phyloP scores from a whole-genome alignment of 345 rosid genomes.

The Combretum micranthum region DNA sequence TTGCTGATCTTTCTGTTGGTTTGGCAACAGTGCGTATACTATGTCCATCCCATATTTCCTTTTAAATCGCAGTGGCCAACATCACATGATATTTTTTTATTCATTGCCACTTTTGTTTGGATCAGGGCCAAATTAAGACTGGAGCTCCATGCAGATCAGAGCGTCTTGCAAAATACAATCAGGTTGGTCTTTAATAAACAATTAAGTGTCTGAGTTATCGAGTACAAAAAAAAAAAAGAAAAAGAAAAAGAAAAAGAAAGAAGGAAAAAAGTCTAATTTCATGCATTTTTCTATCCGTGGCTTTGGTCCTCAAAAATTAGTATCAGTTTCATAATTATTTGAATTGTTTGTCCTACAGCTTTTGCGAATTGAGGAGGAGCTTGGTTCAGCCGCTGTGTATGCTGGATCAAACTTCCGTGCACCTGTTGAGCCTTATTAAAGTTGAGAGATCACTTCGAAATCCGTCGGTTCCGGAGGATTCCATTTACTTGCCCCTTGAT shows the following conservation, averaged over 20 bases:
- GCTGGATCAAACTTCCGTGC: constrained; percentile 82
- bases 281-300: too few relatives aligned
- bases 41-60: neutral
- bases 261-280: neutral
- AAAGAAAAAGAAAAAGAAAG: too few relatives aligned
- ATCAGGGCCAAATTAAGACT: constrained; percentile 94
- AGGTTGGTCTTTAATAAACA: constrained; percentile 51
- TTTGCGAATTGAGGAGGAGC: constrained; percentile 90
- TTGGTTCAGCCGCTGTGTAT: constrained; percentile 71
- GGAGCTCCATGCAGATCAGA: constrained; percentile 99
- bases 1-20: constrained; percentile 91
- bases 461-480: too few relatives aligned
- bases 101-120: neutral
- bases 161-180: constrained; percentile 93
- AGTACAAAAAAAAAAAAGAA: too few relatives aligned
- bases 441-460: neutral
- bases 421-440: constrained; percentile 85
- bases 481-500: too few relatives aligned
- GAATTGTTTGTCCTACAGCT: constrained; percentile 30
- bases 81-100: constrained; percentile 1
- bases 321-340: neutral
- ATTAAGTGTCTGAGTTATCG: too few relatives aligned
- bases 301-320: too few relatives aligned
- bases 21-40: constrained; percentile 60
- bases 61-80: neutral